These are phyloP conservation scores for Pyrus betulifolia DNA, from an alignment of 306 rosid species.

Conservation along the genomic window DNA sequence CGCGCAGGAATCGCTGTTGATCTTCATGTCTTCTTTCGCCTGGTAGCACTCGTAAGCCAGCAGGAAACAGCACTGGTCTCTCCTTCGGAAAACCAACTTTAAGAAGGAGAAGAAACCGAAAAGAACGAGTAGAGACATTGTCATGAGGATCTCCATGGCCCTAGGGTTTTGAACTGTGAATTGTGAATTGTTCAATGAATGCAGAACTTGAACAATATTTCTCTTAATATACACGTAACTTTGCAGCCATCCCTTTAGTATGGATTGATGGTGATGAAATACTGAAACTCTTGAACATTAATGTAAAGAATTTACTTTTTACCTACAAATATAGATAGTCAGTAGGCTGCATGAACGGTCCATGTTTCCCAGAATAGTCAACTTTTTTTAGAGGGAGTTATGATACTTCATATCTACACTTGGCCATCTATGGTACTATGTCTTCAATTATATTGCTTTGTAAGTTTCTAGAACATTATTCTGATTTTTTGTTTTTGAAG, in stretches of 20 bases:
- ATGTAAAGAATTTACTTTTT: neutral
- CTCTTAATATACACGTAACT: neutral
- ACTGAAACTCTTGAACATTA: neutral
- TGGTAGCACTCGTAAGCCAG: slow-evolving; percentile 69
- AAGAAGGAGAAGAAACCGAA: slow-evolving; percentile 20
- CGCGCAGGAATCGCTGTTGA: slow-evolving; percentile 33
- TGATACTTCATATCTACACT: neutral
- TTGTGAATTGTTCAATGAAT: neutral
- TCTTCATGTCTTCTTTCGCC: slow-evolving; percentile 46
- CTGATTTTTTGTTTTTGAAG: neutral
- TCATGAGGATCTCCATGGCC: slow-evolving; percentile 35
- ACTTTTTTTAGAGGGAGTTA: neutral
- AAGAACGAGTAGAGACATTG: slow-evolving; percentile 21
- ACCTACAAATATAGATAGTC: neutral
- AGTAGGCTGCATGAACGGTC: neutral
- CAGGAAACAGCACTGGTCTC: slow-evolving; percentile 55
- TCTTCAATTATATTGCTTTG: neutral
- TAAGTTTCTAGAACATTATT: too few species aligned
- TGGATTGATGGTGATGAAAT: neutral
- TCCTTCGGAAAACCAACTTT: slow-evolving; percentile 30
- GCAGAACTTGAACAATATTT: neutral
- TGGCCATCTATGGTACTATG: neutral
- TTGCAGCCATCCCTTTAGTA: neutral
- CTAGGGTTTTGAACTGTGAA: neutral
- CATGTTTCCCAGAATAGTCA: neutral